Base-by-base conservation (phyloP, 2,329 filamentous ascomycete genomes). In the Huntiella decipiens region DNA sequence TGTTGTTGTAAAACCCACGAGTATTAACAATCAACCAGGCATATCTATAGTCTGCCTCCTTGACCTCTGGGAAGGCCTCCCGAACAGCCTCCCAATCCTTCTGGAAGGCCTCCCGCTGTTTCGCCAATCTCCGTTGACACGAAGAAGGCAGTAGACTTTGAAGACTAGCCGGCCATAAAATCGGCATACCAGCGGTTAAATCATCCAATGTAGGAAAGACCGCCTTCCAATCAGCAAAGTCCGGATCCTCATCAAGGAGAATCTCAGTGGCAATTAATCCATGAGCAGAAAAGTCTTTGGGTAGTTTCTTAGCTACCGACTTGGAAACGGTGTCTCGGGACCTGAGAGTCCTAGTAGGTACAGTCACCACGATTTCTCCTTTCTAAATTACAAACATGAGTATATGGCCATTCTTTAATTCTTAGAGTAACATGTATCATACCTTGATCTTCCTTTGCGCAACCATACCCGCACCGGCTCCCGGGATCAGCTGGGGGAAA, bases 391-490 rank as follows among this genome's bases (percentile, higher is more conserved):
- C 13, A 44, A 12, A 45, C 7, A 31, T 38, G 32, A 43, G 45
- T 31, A 10, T 15, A 44, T 8, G 8, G n/a, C 11, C 11, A 6
- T 31, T 22, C 12, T 5, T 12, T 11, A 11, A 15, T 28, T 38
- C 17, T 37, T 4, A 38, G 13, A 15, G 2, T 15, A 15, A 4
- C 13, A 10, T 31, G 16, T 7, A 43, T 53, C 55, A 55, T 62
- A 82, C 82, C 63, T 79, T 64, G 50, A 91, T 68, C 11, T 70
- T 63, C 22, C 71, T 68, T 10, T 73, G 77, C 4, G 84, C 79
- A 43, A 87, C 68, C 47, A 94, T 76, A 40, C 87, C 86, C 45
- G 91, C 71, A 22, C 86, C 86, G 46, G 81, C 70, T 1, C 77
- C 80, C 4, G 77, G 72, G 12, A 93, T 76, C 35, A 65, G 66